A percentile compares a stretch with the other conserved stretches of the same genome.
These are phyloP conservation scores for Peltaster fructicola DNA, from an alignment of 2,329 filamentous ascomycete genomes.

Conservation along the genomic window DNA sequence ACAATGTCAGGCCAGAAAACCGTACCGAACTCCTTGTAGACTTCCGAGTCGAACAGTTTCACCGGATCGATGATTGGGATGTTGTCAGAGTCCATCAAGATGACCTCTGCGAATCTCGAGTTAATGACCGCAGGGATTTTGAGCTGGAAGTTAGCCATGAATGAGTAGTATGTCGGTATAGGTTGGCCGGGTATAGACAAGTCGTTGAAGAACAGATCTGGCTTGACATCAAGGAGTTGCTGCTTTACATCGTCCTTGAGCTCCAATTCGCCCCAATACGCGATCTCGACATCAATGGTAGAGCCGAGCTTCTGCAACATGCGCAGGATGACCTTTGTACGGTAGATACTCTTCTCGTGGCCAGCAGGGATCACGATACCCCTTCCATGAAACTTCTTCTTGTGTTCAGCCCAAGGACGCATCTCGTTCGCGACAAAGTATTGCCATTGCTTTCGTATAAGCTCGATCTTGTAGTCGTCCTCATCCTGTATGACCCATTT, in stretches of 20 bases:
- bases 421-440: conserved; percentile 9
- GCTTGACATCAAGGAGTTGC: conserved; percentile 8
- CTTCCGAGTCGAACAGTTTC: conserved; percentile 13
- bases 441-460: conserved; percentile 8
- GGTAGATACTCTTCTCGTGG: conserved; percentile 7
- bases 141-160: conserved; percentile 16
- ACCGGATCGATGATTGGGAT: conserved; percentile 17
- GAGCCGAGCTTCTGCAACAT: conserved; percentile 7
- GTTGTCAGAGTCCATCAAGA: conserved; percentile 22
- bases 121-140: conserved; percentile 21
- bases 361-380: conserved; percentile 19
- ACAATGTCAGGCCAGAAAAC: conserved; percentile 21
- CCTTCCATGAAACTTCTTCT: conserved; percentile 12
- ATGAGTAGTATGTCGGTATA: conserved; percentile 6
- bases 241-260: conserved; percentile 8
- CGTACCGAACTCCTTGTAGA: conserved; percentile 15
- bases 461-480: too few relatives aligned
- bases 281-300: conserved; percentile 14
- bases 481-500: too few relatives aligned
- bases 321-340: conserved; percentile 11
- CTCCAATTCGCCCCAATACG: conserved; percentile 17
- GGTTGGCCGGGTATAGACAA: conserved; percentile 11
- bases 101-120: conserved; percentile 19
- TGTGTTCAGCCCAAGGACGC: conserved; percentile 7
- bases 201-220: conserved; percentile 15